Base-by-base conservation (phyloP, 805 yeast species). In the Sugiyamaella valdiviana region DNA sequence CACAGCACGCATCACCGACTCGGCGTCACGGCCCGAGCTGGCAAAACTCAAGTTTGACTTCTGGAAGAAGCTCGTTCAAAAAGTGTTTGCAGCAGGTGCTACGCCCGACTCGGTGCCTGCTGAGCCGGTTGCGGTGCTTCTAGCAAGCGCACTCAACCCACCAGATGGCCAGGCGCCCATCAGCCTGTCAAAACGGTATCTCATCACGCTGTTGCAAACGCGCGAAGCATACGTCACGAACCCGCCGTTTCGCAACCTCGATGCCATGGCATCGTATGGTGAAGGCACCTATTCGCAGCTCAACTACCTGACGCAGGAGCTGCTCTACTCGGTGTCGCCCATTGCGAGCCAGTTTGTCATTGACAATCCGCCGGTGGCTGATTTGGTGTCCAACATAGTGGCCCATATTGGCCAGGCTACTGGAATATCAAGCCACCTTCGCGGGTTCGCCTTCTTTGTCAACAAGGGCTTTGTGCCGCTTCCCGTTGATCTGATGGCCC, bases 361-460 rank as follows among this genome's bases (percentile, higher is more conserved):
- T 51, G 60, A 65, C 20, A 73, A 79, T 39, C 65, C 73, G 0
- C 53, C 52, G 5, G 59, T 79, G n/a, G 77, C 74, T 50, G 63
- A 64, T 15, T 55, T 62, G 4, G 66, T 79, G 6, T 73, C 79
- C 29, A 86, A 83, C 51, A 75, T 82, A 7, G 75, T 80, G 9
- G 93, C 95, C 0, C 95, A 86, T 64, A 66, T 87, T 36, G 95
- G 95, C 5, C 95, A 87, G 63, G 85, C 93, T 1, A 77, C 83
- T 0, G 82, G 89, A 0, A 71, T 87, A 10, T 80, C 87, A 1
- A 73, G 83, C 2, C 71, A 78, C 64, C 70, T 87, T 12, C 67
- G 83, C 45, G 85, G 84, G 0, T 60, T 81, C 42, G 69, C 70
- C 20, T 84, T 74, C 63, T 81, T 79, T 62, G 81, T 85, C 0